Base-by-base conservation (phyloP, 2,329 filamentous ascomycete species). In the Arthrobotrys pseudoclavata region DNA sequence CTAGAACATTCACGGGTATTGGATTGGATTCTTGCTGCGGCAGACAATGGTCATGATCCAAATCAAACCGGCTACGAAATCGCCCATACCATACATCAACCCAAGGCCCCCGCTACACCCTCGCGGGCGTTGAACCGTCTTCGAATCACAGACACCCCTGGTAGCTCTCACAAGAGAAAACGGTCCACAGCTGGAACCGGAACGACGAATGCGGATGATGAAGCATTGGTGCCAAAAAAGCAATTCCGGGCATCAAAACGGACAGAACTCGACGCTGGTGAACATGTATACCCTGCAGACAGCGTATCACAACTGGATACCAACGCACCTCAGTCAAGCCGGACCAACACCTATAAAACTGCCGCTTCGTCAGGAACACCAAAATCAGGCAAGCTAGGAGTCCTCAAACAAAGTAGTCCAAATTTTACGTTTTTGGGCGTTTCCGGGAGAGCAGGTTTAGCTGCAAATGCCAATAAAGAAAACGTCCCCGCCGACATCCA, bases 271-370 rank as follows among this genome's bases (percentile, higher is more conserved):
- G 47, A 50, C 15, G 47, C 20, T 24, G 47, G 47, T 20, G 47
- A 50, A 9, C 18, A 50, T 15, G 1, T 50, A 20, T 50, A 12
- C 20, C 47, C 47, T n/a, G 47, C 20, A 13, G 47, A 50, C 47
- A 50, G 47, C 12, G 47, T 50, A 50, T 50, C 47, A 24, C 47
- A 50, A 20, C 12, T 50, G 47, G 47, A n/a, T 15, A 50, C 12
- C 47, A 50, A 22, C 47, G 20, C 42, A 9, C 42, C 42, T 20
- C 42, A 45, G 5, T 50, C 47, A 4, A 50, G 47, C 20, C 47
- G 47, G 10, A 50, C 47, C 47, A 50, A 50, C 20, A 50, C 47
- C 1, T 50, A 24, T 24, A 50, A 50, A 50, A 50, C 47, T 24
- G 47, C 47, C 4, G 47, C 47, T 15, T 50, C 47, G 10, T 50